A percentile compares a stretch with the other conserved stretches of the same genome.
These are phyloP conservation scores for Arxiozyma telluris DNA, from an alignment of 1,139 yeast species.

Conservation along the genomic window DNA sequence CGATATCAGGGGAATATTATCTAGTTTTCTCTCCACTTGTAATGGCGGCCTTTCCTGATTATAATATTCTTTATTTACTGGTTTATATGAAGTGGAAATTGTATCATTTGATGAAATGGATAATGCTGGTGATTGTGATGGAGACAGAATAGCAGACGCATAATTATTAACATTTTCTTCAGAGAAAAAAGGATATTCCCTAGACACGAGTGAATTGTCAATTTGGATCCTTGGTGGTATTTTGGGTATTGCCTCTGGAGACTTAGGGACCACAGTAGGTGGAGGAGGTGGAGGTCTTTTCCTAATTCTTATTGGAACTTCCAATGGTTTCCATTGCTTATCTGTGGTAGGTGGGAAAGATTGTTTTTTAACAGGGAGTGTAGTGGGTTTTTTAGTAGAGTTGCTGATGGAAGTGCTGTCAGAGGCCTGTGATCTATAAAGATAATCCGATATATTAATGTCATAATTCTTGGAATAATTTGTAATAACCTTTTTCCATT, in stretches of 20 bases:
- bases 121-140: background rate
- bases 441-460: slow-evolving; percentile 15
- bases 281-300: slow-evolving; percentile 27
- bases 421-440: slow-evolving; percentile 12
- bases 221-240: slow-evolving; percentile 3
- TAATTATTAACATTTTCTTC: background rate
- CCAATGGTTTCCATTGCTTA: slow-evolving; percentile 20
- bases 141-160: background rate
- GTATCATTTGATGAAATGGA: background rate
- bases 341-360: slow-evolving; percentile 1
- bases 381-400: background rate
- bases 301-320: slow-evolving; percentile 20
- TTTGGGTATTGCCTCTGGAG: slow-evolving; percentile 10
- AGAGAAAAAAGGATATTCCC: background rate
- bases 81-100: background rate
- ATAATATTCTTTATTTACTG: background rate
- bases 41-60: background rate
- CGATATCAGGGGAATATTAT: background rate
- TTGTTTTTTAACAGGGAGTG: background rate
- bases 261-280: slow-evolving; percentile 13
- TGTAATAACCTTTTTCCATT: slow-evolving; percentile 26
- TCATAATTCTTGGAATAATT: slow-evolving; percentile 16
- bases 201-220: background rate
- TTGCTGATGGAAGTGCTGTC: background rate
- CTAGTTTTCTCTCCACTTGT: slow-evolving; percentile 1